Evolutionary conservation across 345 rosid genomes (phyloP).

Genomic region (Eucalyptus cladocalyx): DNA sequence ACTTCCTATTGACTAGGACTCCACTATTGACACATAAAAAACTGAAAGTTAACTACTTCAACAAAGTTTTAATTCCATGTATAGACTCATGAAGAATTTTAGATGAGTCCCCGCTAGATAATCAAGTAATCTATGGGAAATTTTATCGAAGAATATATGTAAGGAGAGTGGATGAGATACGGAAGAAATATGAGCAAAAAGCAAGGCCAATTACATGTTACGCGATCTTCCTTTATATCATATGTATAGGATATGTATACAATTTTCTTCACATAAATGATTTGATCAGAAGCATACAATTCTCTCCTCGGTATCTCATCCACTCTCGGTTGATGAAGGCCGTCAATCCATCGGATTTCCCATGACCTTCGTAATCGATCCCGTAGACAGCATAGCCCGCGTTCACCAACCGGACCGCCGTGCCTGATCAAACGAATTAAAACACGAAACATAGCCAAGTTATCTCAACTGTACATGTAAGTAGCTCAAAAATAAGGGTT

Average conservation of each 20-base stretch:
- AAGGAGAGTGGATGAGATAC: neutral
- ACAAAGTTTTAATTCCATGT: neutral
- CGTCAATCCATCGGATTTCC: constrained; percentile 53
- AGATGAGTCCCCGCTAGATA: neutral
- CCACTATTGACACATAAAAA: no score
- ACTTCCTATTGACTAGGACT: no score
- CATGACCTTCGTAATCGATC: constrained; percentile 88
- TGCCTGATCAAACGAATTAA: neutral
- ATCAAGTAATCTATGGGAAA: neutral
- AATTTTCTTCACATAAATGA: neutral
- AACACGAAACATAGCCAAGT: neutral
- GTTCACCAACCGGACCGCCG: constrained; percentile 24
- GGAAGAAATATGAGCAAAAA: neutral
- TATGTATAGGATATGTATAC: neutral
- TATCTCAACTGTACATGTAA: neutral
- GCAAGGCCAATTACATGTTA: no score
- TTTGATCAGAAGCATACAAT: neutral
- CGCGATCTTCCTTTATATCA: neutral
- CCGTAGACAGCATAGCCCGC: constrained; percentile 63
- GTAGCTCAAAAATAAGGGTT: neutral
- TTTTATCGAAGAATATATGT: neutral
- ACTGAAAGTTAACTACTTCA: no score
- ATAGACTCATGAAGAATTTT: neutral
- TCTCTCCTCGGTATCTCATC: no score
- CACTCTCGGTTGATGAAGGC: constrained; percentile 31